phyloP scores from a whole-genome alignment of 768 basidiomycete genomes.

The Russula earlei region DNA sequence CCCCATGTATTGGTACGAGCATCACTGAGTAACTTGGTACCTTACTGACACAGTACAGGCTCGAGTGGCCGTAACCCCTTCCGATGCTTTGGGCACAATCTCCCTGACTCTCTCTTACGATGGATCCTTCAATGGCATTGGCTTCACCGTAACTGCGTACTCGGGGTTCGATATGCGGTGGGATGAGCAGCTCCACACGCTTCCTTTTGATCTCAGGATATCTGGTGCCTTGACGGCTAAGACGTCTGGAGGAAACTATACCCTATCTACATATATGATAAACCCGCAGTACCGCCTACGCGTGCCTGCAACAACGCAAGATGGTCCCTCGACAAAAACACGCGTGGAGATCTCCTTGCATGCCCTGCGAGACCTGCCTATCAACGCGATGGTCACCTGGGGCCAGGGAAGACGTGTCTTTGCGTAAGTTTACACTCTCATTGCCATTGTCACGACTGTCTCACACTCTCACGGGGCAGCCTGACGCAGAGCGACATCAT shows the following conservation, averaged over 20 bases:
- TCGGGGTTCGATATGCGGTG: constrained; percentile 30
- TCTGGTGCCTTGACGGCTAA: constrained; percentile 53
- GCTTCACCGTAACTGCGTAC: constrained; percentile 61
- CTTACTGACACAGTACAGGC: constrained; percentile 13
- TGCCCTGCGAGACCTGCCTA: constrained; percentile 54
- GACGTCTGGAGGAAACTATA: constrained; percentile 79
- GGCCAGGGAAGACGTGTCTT: constrained; percentile 62
- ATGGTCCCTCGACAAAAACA: constrained; percentile 27
- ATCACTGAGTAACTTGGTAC: too few species aligned
- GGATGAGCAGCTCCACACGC: constrained; percentile 13
- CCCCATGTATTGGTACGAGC: constrained; percentile 15
- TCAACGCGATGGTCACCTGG: constrained; percentile 70
- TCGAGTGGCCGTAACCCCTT: constrained; percentile 11
- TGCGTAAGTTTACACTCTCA: constrained; percentile 46
- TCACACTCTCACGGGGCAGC: constrained; percentile 25
- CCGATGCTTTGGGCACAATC: constrained; percentile 29
- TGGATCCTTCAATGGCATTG: constrained; percentile 47
- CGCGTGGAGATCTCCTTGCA: constrained; percentile 39
- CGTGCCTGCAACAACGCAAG: constrained; percentile 32
- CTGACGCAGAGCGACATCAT: constrained; percentile 59
- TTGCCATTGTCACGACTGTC: too few species aligned
- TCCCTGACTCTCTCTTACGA: constrained; percentile 62
- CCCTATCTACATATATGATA: constrained; percentile 70
- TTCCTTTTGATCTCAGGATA: constrained; percentile 28
- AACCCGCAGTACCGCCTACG: constrained; percentile 83